These are phyloP conservation scores for Silene coronaria DNA, from an alignment of 179 eudicot species.

Conservation along the genomic window DNA sequence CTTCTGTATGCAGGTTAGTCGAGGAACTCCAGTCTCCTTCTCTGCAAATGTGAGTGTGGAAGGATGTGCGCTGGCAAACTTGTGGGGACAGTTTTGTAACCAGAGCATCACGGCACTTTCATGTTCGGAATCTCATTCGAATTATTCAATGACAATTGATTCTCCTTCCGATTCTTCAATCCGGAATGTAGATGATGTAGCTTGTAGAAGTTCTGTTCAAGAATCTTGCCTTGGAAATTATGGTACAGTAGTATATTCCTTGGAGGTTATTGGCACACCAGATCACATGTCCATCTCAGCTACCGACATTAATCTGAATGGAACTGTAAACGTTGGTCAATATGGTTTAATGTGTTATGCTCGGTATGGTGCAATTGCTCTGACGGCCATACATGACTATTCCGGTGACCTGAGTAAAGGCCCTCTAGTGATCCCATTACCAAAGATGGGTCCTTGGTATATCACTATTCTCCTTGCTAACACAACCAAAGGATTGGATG, in stretches of 20 bases:
- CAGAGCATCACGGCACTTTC: constrained; percentile 58
- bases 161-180: constrained; percentile 17
- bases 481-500: constrained; percentile 25
- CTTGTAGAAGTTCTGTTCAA: constrained; percentile 46
- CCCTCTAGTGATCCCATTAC: constrained; percentile 56
- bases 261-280: constrained; percentile 51
- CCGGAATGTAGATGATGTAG: constrained; percentile 30
- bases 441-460: constrained; percentile 80
- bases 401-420: constrained; percentile 49
- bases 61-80: constrained; percentile 54
- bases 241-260: constrained; percentile 45
- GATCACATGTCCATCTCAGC: constrained; percentile 47
- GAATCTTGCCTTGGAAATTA: constrained; percentile 43
- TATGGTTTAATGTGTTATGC: constrained; percentile 60
- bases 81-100: constrained; percentile 78
- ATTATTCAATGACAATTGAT: constrained; percentile 26
- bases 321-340: constrained; percentile 30
- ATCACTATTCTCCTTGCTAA: constrained; percentile 44
- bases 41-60: constrained; percentile 71
- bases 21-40: constrained; percentile 61
- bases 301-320: constrained; percentile 34
- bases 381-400: constrained; percentile 48
- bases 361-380: constrained; percentile 69
- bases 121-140: constrained; percentile 35
- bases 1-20: constrained; percentile 51